These are phyloP conservation scores for Hypoxylon rickii DNA, from an alignment of 495 filamentous ascomycete genomes.

Conservation along the genomic window DNA sequence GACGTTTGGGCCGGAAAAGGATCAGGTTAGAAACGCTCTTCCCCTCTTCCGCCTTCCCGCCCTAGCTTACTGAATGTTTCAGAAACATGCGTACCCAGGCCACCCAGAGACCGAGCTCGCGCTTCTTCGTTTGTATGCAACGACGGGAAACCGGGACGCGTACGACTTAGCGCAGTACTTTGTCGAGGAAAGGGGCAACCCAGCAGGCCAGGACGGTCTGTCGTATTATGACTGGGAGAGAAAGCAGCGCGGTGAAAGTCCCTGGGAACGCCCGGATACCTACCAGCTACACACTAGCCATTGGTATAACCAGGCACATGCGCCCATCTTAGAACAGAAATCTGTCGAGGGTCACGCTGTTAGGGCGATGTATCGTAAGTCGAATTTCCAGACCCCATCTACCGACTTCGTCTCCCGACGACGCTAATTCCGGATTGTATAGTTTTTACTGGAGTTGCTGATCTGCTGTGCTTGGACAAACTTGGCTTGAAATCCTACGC, in stretches of 20 bases:
- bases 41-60: not conserved
- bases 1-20: conserved; percentile 53
- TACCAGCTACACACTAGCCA: conserved; percentile 44
- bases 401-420: too few relatives aligned
- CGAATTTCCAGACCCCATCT: too few relatives aligned
- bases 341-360: conserved; percentile 64
- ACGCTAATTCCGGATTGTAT: conserved; percentile 5
- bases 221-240: conserved; percentile 60
- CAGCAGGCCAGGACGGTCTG: conserved; percentile 48
- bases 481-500: conserved; percentile 33
- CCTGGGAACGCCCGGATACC: conserved; percentile 48
- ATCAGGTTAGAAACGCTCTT: conserved; percentile 39
- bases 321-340: conserved; percentile 57
- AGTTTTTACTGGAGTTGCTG: conserved; percentile 46
- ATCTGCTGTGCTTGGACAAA: conserved; percentile 42
- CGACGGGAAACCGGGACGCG: conserved; percentile 50
- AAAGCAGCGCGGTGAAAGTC: conserved; percentile 53
- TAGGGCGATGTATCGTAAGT: conserved; percentile 59
- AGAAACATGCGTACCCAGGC: conserved; percentile 61
- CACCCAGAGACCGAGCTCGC: conserved; percentile 66
- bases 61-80: not conserved
- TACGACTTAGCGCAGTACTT: conserved; percentile 60
- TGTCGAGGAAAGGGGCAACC: conserved; percentile 61
- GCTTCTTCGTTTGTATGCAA: conserved; percentile 57
- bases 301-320: conserved; percentile 61